Percentiles rank a stretch among this genome's conserved stretches.
Conservation (phyloP, 139 green algal genomes). For the Haematococcus lacustris region DNA sequence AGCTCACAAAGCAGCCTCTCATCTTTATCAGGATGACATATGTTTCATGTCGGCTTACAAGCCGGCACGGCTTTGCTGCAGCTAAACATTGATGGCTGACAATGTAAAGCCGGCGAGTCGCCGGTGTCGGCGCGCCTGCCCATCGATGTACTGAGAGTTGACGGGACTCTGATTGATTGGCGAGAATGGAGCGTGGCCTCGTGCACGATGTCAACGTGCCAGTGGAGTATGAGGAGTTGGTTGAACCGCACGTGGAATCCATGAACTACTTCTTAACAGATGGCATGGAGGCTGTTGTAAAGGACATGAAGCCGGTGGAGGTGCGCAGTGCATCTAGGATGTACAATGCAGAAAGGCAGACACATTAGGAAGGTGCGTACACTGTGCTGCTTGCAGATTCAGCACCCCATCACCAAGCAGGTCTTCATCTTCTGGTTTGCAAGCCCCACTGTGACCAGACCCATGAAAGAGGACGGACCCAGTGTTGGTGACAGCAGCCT, state of each 20-base stretch:
- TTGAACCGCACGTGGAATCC: slow-evolving; percentile 75
- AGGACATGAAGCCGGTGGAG: slow-evolving; percentile 66
- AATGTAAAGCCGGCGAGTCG: slow-evolving; percentile 71
- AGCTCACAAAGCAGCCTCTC: no score
- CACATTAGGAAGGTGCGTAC: no score
- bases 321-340: no score
- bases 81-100: slow-evolving; percentile 42
- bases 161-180: no score
- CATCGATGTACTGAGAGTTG: no score
- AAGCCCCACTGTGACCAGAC: slow-evolving; percentile 37
- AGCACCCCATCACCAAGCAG: slow-evolving; percentile 35
- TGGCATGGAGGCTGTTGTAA: slow-evolving; percentile 64
- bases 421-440: slow-evolving; percentile 61
- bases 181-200: background rate
- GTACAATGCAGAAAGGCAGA: no score
- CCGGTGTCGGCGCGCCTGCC: no score
- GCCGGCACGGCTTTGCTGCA: no score
- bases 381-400: no score
- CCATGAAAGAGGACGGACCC: slow-evolving; percentile 44
- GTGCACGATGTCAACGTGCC: slow-evolving; percentile 14
- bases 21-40: no score
- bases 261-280: slow-evolving; percentile 88
- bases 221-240: slow-evolving; percentile 39
- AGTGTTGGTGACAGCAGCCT: slow-evolving; percentile 37
- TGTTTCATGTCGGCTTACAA: no score